A percentile compares a stretch with the other conserved stretches of the same genome.
Evolutionary conservation across 139 green algal species (phyloP).

Genomic region (Chlamydomonas applanata): DNA sequence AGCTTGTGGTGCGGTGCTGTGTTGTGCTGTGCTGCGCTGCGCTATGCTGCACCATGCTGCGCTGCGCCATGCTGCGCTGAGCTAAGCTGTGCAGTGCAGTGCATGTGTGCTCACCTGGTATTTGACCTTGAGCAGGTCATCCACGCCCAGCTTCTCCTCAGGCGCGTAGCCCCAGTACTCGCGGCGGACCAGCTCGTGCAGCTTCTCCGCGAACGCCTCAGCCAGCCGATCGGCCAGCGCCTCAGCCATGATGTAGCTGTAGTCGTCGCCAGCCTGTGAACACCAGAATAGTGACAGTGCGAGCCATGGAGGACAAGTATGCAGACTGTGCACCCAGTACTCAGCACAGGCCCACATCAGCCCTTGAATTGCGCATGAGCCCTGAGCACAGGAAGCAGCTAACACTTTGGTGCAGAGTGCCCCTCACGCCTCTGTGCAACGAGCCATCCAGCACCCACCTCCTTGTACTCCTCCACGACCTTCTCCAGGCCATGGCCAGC

Average conservation of each 20-base stretch:
- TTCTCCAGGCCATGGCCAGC: constrained; percentile 89
- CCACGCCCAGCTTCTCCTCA: constrained; percentile 80
- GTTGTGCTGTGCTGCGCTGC: no score
- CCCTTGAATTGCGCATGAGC: neutral
- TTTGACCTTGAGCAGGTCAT: constrained; percentile 99
- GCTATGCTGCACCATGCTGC: no score
- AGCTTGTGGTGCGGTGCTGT: no score
- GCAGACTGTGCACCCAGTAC: neutral
- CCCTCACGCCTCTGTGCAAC: neutral
- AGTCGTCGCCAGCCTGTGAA: constrained; percentile 66
- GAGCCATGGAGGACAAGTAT: neutral
- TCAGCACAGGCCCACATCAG: neutral
- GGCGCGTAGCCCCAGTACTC: constrained; percentile 93
- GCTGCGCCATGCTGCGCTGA: no score
- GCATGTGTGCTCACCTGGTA: constrained; percentile 89
- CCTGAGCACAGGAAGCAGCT: neutral
- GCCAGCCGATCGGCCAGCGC: constrained; percentile 95
- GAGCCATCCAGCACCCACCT: no score
- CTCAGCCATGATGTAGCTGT: constrained; percentile 98
- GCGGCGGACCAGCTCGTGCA: constrained; percentile 88
- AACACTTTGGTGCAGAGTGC: neutral
- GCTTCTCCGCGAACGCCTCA: constrained; percentile 94
- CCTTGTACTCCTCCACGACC: constrained; percentile 77
- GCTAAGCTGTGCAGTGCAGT: no score
- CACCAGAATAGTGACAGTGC: neutral